Percentiles rank a stretch among this genome's conserved stretches.
Evolutionary conservation across 495 filamentous ascomycete genomes (phyloP).

Genomic region (Chaetomium fimeti): DNA sequence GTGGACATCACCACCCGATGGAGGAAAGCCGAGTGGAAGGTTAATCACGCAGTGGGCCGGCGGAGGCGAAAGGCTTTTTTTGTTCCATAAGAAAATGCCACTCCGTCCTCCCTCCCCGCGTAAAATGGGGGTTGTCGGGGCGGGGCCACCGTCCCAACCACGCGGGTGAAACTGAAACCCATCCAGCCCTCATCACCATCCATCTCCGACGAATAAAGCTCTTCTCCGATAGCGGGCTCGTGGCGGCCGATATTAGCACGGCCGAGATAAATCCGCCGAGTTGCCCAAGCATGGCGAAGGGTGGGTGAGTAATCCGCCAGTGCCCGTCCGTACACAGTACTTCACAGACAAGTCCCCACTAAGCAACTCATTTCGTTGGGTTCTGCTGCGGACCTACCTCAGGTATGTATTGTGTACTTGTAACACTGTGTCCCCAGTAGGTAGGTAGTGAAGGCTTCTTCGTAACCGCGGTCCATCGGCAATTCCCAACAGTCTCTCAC

Average conservation of each 20-base stretch:
- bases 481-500: background rate
- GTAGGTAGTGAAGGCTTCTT: too few relatives aligned
- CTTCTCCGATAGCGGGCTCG: background rate
- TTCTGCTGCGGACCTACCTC: background rate
- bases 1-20: background rate
- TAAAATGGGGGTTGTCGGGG: background rate
- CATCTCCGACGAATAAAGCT: background rate
- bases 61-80: background rate
- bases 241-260: background rate
- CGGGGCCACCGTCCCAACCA: background rate
- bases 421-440: background rate
- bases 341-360: too few relatives aligned
- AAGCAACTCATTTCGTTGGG: background rate
- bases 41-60: conserved; percentile 1
- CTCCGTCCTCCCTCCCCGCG: background rate
- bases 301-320: too few relatives aligned
- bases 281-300: background rate
- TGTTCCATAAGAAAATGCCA: background rate
- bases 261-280: conserved; percentile 10
- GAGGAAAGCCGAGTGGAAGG: conserved; percentile 9
- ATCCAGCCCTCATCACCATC: background rate
- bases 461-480: background rate
- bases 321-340: too few relatives aligned
- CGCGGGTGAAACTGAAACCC: background rate
- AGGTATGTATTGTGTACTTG: too few relatives aligned